Conservation (phyloP, 345 rosid species). For the Capsella bursapastoris region DNA sequence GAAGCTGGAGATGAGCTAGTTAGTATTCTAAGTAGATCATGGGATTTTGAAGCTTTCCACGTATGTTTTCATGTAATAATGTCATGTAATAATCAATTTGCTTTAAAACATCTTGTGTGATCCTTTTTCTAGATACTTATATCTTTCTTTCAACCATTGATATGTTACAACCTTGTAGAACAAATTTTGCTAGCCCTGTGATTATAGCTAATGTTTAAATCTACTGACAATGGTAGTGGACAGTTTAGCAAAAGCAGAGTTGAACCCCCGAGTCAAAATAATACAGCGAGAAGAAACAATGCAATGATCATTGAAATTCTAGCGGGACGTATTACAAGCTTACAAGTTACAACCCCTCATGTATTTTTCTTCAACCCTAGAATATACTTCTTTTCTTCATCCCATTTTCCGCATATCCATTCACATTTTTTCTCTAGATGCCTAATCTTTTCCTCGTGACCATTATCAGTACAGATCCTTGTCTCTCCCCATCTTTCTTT, state of each 20-base stretch:
- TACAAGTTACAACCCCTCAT: not conserved
- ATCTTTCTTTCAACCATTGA: too few species aligned
- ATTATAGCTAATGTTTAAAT: too few species aligned
- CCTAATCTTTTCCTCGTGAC: conserved; percentile 3
- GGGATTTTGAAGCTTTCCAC: conserved; percentile 30
- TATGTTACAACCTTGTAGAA: too few species aligned
- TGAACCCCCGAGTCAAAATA: not conserved
- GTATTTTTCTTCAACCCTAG: not conserved
- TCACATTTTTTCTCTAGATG: conserved; percentile 11
- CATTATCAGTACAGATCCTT: not conserved
- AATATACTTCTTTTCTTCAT: conserved; percentile 17
- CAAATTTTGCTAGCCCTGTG: too few species aligned
- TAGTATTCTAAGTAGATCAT: conserved; percentile 10
- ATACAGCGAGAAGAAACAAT: not conserved
- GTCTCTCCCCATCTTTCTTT: not conserved
- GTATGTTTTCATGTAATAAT: not conserved
- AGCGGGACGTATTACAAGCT: not conserved
- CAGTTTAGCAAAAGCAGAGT: too few species aligned
- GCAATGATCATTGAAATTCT: not conserved
- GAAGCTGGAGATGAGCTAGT: not conserved
- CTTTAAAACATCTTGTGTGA: too few species aligned
- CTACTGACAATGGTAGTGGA: too few species aligned
- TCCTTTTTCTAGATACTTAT: too few species aligned
- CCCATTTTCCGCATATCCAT: conserved; percentile 7
- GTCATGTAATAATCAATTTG: too few species aligned